phyloP scores from a whole-genome alignment of 176 grass and related monocot genomes.

The Oryza coarctata region DNA sequence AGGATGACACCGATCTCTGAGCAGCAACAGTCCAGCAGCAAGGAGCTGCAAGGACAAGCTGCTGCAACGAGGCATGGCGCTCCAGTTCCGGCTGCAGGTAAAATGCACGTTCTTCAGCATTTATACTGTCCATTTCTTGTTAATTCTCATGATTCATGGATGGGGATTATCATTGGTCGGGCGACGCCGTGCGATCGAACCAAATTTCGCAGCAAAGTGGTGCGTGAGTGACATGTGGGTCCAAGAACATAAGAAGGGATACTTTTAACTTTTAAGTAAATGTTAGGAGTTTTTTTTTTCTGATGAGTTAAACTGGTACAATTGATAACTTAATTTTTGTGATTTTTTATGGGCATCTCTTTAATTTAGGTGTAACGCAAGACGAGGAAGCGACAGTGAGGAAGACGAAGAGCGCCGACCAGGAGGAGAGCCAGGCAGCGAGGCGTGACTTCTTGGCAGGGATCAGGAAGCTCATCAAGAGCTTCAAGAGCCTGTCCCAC shows the following conservation, averaged over 20 bases:
- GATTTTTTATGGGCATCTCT: too few relatives aligned
- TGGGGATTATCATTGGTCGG: too few relatives aligned
- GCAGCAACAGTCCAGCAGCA: not conserved
- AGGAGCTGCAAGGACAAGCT: not conserved
- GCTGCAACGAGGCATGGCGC: not conserved
- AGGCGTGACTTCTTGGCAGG: conserved; percentile 50
- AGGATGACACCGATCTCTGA: conserved; percentile 35
- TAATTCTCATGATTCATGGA: too few relatives aligned
- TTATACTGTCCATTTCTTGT: too few relatives aligned
- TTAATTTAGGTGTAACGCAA: not conserved
- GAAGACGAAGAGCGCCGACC: not conserved
- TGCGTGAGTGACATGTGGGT: too few relatives aligned
- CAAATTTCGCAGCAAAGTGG: too few relatives aligned
- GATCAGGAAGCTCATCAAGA: conserved; percentile 73
- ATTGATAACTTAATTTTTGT: not conserved
- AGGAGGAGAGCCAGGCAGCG: not conserved
- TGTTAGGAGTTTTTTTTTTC: not conserved
- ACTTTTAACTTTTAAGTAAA: not conserved
- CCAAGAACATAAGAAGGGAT: too few relatives aligned
- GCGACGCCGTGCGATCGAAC: too few relatives aligned
- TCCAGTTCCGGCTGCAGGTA: conserved; percentile 20
- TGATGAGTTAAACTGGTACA: not conserved
- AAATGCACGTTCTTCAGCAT: not conserved
- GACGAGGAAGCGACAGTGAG: not conserved
- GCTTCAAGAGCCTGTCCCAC: conserved; percentile 69